Conservation (phyloP, 1,284 basidiomycete genomes). For the Cryptococcus amylolentus region DNA sequence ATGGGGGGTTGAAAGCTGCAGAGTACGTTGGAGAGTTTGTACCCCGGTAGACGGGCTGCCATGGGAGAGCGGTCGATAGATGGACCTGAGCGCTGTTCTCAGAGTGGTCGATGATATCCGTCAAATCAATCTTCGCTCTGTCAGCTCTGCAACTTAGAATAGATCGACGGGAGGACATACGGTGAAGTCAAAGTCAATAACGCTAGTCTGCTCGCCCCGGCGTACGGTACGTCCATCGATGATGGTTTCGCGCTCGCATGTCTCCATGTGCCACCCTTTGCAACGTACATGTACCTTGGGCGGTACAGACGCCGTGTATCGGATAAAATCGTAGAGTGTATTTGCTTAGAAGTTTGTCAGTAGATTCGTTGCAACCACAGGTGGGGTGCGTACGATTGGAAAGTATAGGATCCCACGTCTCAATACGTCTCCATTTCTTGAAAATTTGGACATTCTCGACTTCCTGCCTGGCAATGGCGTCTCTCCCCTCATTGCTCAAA, state of each 20-base stretch:
- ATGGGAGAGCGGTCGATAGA: conserved; percentile 16
- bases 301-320: conserved; percentile 20
- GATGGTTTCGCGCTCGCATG: conserved; percentile 15
- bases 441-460: conserved; percentile 14
- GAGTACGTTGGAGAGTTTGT: conserved; percentile 14
- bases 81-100: conserved; percentile 33
- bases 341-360: conserved; percentile 18
- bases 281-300: conserved; percentile 29
- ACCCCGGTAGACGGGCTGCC: conserved; percentile 18
- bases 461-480: conserved; percentile 4
- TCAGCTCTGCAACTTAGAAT: not conserved
- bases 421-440: conserved; percentile 6
- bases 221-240: conserved; percentile 14
- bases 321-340: conserved; percentile 39
- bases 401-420: conserved; percentile 26
- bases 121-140: conserved; percentile 33
- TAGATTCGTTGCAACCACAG: not conserved
- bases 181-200: conserved; percentile 42
- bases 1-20: conserved; percentile 12
- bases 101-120: conserved; percentile 23
- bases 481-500: conserved; percentile 9
- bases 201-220: conserved; percentile 26
- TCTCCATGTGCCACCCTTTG: conserved; percentile 25
- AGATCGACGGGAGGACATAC: conserved; percentile 15
- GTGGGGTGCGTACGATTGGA: conserved; percentile 24